Base-by-base conservation (phyloP, 2,329 filamentous ascomycete genomes). In the Thielaviopsis populi region DNA sequence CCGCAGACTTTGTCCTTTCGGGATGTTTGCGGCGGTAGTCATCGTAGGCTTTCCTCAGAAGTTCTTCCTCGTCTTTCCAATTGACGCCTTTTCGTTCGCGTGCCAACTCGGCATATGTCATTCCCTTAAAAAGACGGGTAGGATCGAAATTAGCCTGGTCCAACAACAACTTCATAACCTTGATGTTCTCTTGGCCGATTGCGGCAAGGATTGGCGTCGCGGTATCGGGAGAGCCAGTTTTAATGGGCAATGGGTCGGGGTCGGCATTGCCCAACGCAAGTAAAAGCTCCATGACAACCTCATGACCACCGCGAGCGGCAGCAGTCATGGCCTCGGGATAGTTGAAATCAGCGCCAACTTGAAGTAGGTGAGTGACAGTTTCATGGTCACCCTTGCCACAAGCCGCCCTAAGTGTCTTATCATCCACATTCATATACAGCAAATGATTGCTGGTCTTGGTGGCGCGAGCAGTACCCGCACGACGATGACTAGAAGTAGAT, bases 171-270 rank as follows among this genome's bases (percentile, higher is more conserved):
- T 87, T 83, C 54, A 99, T 84, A 65, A 96, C 89, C 68, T 89
- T 88, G 60, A 94, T 81, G 69, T 96, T 94, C 67, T 85, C 83
- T 69, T 92, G 87, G 17, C 94, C 92, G 68, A 99, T 96, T 1
- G 94, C 91, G 65, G 91, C 91, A 43, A 96, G 81, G 79, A 99
- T 95, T 1, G 94, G 94, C 0, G 92, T 97, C 61, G 91, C 87
- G 70, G 88, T 86, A 65, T 94, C 91, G 50, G 80, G 75, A 33
- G 79, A 78, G 65, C 82, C 77, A 37, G 80, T 79, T 8, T 77
- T 70, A 58, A 91, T 74, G 13, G 88, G 83, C 6, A 81, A 78
- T 40, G 90, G 90, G 69, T 94, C 89, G 0, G 82, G 79, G 62
- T 83, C 82, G 13, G 81, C 81, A 59, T 80, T 78, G 2, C 86